Evolutionary conservation across 768 basidiomycete species (phyloP), one percentile per base, ranked within the genome.

Genomic region (Lactarius tabidus): DNA sequence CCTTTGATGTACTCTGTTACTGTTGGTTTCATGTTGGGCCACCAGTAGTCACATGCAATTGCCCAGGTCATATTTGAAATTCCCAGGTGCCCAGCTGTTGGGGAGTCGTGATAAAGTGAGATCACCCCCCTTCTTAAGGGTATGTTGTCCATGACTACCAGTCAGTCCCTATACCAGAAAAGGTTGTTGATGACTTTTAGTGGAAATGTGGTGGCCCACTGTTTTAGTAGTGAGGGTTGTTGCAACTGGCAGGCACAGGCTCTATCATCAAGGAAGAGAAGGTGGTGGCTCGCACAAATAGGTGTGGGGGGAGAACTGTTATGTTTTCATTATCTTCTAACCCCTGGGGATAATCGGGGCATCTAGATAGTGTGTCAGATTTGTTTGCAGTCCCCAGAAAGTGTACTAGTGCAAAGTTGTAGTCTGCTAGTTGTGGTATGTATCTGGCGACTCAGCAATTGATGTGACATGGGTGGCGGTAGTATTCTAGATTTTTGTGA

Each of bases 181-280:
- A 20, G 20, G 1, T 9, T 1, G 2, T 41, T 18, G 12, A 1
- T 0, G 0, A 0, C 0, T 1, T 18, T 43, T 6, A 43, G 41
- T 1, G 18, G 5, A 20, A 20, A 17, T 0, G 20, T 43, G 1
- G 9, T 18, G 0, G 20, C 1, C 41, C 41, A 43, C 1, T n/a
- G n/a, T n/a, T 20, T 20, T 1, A 8, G 0, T 0, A 43, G 41
- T 0, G 20, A 1, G 5, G 18, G 18, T 7, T 6, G 41, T 7
- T 17, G 20, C 1, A 20, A 7, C 1, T 43, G 18, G 8, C 5
- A 7, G 1, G 41, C 20, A 1, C 20, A 20, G 0, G 3, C 8
- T 0, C 4, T 18, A 8, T 43, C 41, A n/a, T 43, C 41, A 7
- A 43, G 41, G 18, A 8, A 3, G 20, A 8, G 7, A 8, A 3